These are phyloP conservation scores for Torrubiellomyces zombiae DNA, from an alignment of 2,329 filamentous ascomycete genomes.

Conservation along the genomic window DNA sequence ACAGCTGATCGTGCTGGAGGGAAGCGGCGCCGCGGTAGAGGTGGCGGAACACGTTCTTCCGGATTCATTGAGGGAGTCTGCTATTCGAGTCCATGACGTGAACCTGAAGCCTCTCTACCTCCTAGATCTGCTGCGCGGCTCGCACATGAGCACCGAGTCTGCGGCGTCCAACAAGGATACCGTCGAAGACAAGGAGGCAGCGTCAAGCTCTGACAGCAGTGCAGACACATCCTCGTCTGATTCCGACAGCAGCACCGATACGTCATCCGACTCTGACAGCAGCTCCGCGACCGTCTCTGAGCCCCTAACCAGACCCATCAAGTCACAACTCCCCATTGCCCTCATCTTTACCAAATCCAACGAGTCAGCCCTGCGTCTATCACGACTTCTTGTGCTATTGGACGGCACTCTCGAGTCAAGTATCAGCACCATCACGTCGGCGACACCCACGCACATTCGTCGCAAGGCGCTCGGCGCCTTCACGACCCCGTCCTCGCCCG, in stretches of 20 bases:
- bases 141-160: conserved; percentile 23
- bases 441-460: conserved; percentile 54
- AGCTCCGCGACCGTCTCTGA: conserved; percentile 2
- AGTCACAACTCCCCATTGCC: conserved; percentile 24
- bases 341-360: conserved; percentile 87
- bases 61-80: conserved; percentile 42
- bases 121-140: conserved; percentile 53
- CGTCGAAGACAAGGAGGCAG: too few relatives aligned
- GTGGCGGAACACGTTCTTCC: conserved; percentile 41
- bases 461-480: conserved; percentile 54
- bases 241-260: conserved; percentile 15
- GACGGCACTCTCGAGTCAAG: conserved; percentile 37
- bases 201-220: conserved; percentile 8
- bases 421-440: conserved; percentile 60
- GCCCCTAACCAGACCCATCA: neutral
- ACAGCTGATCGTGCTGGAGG: conserved; percentile 59
- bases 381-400: conserved; percentile 57
- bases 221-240: conserved; percentile 13
- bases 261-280: conserved; percentile 16
- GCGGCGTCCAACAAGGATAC: too few relatives aligned
- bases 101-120: conserved; percentile 70
- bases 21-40: conserved; percentile 26
- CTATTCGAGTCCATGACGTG: conserved; percentile 50
- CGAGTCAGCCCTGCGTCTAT: conserved; percentile 73
- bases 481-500: conserved; percentile 43